Evolutionary conservation across 164 flowering plant species (phyloP), one percentile per base, ranked within the genome.

Genomic region (Santalum album): DNA sequence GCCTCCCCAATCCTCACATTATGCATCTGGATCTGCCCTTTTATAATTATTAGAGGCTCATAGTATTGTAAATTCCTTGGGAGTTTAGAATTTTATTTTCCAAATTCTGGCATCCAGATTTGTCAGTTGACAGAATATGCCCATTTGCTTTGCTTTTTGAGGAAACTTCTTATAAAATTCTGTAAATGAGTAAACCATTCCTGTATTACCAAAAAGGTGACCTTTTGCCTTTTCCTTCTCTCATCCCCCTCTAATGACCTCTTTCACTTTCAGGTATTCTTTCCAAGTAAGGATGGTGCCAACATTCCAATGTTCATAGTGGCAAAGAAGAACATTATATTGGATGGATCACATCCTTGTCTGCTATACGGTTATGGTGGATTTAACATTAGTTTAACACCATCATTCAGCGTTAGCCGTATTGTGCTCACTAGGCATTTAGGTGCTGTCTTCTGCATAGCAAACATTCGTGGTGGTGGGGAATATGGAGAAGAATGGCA

Each of bases 401-500:
- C 99, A 42, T 78, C 73, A 18, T 94, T 94, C 61, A 76, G 78
- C 52, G 81, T 78, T 23, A 71, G 72, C 48, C 95, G 95, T 18
- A 84, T 66, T 55, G 71, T 86, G 45, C 83, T 87, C n/a, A 56
- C 70, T n/a, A 81, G 74, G 69, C 77, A 94, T 72, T 69, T 90
- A 49, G 96, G 86, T 49, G 74, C 68, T 43, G 79, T 94, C n/a
- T 75, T 57, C 66, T 90, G 95, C 78, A 62, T 86, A 44, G 99
- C 99, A 42, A 94, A 90, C 64, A 87, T 90, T 19, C 95, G 99
- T 51, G 99, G 99, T 51, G 99, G 99, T 62, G 99, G 99, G 32
- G 99, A 94, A 62, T 90, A 94, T 68, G 99, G 99, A 42, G 95
- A 90, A 71, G 96, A 90, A 65, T 94, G 99, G 99, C 97, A 94